Evolutionary conservation across 1,139 yeast species (phyloP).

Genomic region (Saccharomyces hybrid): DNA sequence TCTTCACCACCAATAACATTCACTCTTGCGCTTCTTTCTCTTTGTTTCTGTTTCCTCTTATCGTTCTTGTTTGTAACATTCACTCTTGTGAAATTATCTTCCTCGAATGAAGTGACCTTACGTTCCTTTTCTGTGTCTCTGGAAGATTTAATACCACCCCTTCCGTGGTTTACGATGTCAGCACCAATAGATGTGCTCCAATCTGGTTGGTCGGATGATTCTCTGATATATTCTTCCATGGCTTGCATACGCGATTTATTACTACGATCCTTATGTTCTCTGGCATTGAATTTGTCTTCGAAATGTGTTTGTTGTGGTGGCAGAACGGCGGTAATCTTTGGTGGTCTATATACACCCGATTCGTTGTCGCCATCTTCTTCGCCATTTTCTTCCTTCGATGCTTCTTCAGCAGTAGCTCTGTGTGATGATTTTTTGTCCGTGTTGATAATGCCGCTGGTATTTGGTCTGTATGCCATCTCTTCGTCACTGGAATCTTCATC

Average conservation of each 20-base stretch:
- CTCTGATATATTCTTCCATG: slow-evolving; percentile 89
- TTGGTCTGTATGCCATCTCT: slow-evolving; percentile 61
- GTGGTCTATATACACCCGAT: slow-evolving; percentile 69
- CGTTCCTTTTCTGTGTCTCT: slow-evolving; percentile 70
- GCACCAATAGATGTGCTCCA: slow-evolving; percentile 88
- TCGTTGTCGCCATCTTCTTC: slow-evolving; percentile 18
- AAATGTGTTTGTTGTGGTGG: slow-evolving; percentile 46
- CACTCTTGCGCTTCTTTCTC: slow-evolving; percentile 47
- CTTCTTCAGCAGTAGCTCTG: slow-evolving; percentile 10
- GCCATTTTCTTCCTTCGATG: slow-evolving; percentile 19
- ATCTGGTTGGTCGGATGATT: slow-evolving; percentile 77
- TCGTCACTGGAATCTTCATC: slow-evolving; percentile 38
- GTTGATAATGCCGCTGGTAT: slow-evolving; percentile 47
- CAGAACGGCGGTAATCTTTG: slow-evolving; percentile 77
- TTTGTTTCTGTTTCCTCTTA: slow-evolving; percentile 47
- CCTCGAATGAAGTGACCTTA: slow-evolving; percentile 79
- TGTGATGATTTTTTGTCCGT: slow-evolving; percentile 11
- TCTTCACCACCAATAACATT: slow-evolving; percentile 90
- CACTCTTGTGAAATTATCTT: slow-evolving; percentile 82
- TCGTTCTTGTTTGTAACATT: slow-evolving; percentile 58
- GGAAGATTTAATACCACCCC: slow-evolving; percentile 80
- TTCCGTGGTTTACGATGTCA: slow-evolving; percentile 77
- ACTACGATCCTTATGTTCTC: slow-evolving; percentile 35
- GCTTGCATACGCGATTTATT: slow-evolving; percentile 65
- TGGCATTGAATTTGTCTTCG: slow-evolving; percentile 34